Evolutionary conservation across 257 asterid species (phyloP).

Genomic region (Nicotiana knightiana): DNA sequence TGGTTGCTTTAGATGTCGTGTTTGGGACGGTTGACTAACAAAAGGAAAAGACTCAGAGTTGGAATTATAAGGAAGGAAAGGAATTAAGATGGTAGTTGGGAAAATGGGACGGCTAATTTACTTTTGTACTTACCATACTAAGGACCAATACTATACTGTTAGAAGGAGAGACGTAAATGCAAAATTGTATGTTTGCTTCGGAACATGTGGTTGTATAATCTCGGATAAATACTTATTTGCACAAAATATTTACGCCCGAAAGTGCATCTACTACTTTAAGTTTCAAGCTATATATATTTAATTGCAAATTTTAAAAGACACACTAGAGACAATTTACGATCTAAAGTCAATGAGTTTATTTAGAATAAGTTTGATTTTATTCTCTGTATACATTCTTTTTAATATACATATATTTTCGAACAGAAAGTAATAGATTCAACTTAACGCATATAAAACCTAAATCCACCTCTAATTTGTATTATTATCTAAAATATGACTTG

Average conservation of each 20-base stretch:
- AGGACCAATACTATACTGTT: neutral
- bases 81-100: slow-evolving; percentile 7
- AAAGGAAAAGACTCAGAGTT: neutral
- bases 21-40: slow-evolving; percentile 19
- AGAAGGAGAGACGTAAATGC: slow-evolving; percentile 5
- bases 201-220: neutral
- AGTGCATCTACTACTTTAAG: neutral
- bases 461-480: neutral
- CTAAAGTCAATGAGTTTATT: neutral
- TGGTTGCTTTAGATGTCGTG: slow-evolving; percentile 4
- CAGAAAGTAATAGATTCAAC: neutral
- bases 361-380: neutral
- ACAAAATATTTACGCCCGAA: no score
- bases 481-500: neutral
- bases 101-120: slow-evolving; percentile 13
- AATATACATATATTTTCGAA: neutral
- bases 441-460: neutral
- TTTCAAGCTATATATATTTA: neutral
- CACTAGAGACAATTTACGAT: neutral
- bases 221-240: no score
- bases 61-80: neutral
- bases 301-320: no score
- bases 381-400: no score
- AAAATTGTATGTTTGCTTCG: neutral
- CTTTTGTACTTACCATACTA: neutral